Conservation (phyloP, 2,329 filamentous ascomycete genomes). For the Endocalyx cinctus region DNA sequence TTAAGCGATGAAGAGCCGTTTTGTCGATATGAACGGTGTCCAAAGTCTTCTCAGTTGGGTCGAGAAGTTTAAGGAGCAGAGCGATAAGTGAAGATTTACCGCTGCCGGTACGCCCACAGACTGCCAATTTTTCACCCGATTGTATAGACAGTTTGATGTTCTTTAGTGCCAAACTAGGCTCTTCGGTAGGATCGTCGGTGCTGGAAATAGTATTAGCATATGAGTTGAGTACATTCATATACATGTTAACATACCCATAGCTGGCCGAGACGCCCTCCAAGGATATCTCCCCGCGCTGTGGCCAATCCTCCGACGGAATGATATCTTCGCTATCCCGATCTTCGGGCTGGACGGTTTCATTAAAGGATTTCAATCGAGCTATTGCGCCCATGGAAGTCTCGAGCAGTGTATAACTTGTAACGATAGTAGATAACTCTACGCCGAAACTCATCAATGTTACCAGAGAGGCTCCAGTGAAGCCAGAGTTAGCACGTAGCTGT, state of each 20-base stretch:
- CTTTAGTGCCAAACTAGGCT: constrained; percentile 19
- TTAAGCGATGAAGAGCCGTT: constrained; percentile 23
- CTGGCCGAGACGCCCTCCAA: constrained; percentile 22
- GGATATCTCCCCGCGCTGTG: constrained; percentile 18
- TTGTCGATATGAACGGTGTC: constrained; percentile 31
- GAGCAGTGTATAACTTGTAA: constrained; percentile 23
- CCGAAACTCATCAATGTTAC: constrained; percentile 28
- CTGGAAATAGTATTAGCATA: constrained; percentile 4
- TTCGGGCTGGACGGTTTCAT: constrained; percentile 18
- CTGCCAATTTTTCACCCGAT: constrained; percentile 26
- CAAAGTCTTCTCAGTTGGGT: constrained; percentile 19
- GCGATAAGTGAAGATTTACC: constrained; percentile 38
- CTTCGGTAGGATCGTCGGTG: constrained; percentile 2
- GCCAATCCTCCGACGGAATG: constrained; percentile 22
- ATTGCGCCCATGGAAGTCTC: constrained; percentile 31
- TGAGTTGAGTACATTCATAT: background rate
- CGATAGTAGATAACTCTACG: constrained; percentile 19
- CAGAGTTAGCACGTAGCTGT: constrained; percentile 17
- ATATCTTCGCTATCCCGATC: constrained; percentile 18
- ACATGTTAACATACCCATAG: constrained; percentile 14
- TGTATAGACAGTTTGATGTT: constrained; percentile 23
- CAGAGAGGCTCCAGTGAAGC: constrained; percentile 23
- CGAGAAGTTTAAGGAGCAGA: constrained; percentile 34
- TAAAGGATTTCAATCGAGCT: constrained; percentile 21
- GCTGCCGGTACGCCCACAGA: constrained; percentile 31